Conservation (phyloP, 139 green algal genomes). For the Haematococcus sp. region DNA sequence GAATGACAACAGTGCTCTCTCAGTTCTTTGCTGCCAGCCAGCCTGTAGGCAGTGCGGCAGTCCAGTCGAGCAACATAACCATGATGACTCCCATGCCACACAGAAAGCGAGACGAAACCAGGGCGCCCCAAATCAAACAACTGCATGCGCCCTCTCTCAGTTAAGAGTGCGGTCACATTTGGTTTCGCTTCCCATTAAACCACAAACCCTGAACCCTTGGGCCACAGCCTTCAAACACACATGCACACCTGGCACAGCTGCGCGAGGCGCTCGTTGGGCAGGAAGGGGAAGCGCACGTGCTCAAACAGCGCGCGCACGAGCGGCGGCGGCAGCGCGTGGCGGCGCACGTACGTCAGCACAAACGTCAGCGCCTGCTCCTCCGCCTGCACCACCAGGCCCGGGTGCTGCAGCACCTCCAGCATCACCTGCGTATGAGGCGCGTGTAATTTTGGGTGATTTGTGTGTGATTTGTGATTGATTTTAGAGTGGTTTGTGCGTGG, state of each 20-base stretch:
- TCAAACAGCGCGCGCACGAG: conserved; percentile 9
- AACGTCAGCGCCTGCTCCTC: conserved; percentile 33
- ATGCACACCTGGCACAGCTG: conserved; percentile 1
- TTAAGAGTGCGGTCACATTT: too few species aligned
- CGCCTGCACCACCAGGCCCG: conserved; percentile 23
- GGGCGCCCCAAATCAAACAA: too few species aligned
- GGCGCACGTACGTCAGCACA: conserved; percentile 23
- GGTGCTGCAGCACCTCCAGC: conserved; percentile 25
- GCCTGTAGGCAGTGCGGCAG: too few species aligned
- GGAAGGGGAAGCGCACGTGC: conserved; percentile 23
- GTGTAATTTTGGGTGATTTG: too few species aligned
- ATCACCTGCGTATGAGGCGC: conserved; percentile 19
- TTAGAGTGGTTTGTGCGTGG: too few species aligned
- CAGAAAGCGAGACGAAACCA: too few species aligned
- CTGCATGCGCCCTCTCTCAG: too few species aligned
- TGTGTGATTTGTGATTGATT: too few species aligned
- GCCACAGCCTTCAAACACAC: not conserved
- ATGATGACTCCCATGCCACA: too few species aligned
- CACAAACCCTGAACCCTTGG: not conserved
- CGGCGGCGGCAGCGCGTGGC: conserved; percentile 8
- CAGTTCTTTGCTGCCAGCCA: too few species aligned
- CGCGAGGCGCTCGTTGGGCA: conserved; percentile 25
- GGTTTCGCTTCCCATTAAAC: not conserved
- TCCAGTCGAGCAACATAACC: too few species aligned
- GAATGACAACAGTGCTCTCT: too few species aligned